These are phyloP conservation scores for Linum usitatissimum DNA, from an alignment of 345 rosid genomes.

Conservation along the genomic window DNA sequence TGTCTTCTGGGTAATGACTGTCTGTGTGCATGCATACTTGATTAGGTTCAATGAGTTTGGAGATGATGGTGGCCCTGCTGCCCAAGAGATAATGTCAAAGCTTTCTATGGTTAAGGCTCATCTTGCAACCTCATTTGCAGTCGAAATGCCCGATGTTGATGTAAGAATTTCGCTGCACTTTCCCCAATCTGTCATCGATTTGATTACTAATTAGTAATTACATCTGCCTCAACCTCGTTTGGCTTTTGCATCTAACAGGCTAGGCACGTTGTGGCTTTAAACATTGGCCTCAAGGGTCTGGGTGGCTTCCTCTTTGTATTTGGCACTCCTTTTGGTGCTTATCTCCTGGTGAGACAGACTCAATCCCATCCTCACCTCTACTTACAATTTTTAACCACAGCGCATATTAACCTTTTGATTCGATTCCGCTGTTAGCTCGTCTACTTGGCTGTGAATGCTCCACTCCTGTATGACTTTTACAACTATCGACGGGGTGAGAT, in stretches of 20 bases:
- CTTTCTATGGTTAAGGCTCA: slow-evolving; percentile 39
- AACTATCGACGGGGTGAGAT: slow-evolving; percentile 11
- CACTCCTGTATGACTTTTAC: slow-evolving; percentile 20
- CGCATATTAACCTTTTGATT: neutral
- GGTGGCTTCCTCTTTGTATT: slow-evolving; percentile 79
- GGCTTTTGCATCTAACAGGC: slow-evolving; percentile 27
- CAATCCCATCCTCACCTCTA: too few relatives aligned
- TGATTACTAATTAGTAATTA: too few relatives aligned
- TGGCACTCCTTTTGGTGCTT: slow-evolving; percentile 64
- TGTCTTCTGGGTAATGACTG: neutral
- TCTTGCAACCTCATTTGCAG: slow-evolving; percentile 41
- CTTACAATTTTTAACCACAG: neutral
- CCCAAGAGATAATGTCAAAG: slow-evolving; percentile 64
- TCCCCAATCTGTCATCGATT: neutral
- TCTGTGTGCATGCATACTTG: neutral
- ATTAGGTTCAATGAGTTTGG: slow-evolving; percentile 63
- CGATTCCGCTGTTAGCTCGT: slow-evolving; percentile 7
- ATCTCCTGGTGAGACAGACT: slow-evolving; percentile 45
- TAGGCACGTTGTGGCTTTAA: slow-evolving; percentile 33
- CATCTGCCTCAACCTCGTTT: neutral
- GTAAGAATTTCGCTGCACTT: slow-evolving; percentile 20
- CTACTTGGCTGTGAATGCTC: slow-evolving; percentile 11
- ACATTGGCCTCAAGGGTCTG: slow-evolving; percentile 43
- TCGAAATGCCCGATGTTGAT: slow-evolving; percentile 44
- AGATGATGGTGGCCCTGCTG: slow-evolving; percentile 82